phyloP scores from a whole-genome alignment of 2,329 filamentous ascomycete genomes.

The Penicillium thymicola region DNA sequence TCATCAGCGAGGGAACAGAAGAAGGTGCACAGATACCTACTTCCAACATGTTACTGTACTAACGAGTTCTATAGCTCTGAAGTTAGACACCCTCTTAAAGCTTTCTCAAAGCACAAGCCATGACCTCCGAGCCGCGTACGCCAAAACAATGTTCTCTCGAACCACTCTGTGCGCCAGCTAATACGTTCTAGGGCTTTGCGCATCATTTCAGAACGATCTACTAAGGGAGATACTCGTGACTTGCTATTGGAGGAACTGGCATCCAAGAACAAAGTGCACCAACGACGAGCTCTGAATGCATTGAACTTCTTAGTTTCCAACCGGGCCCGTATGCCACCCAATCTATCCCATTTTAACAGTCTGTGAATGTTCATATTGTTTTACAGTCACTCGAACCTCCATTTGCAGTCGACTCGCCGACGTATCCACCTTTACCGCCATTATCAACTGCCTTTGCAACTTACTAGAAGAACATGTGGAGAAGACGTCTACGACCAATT shows the following conservation, averaged over 20 bases:
- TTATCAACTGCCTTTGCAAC: constrained; percentile 43
- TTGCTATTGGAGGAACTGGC: constrained; percentile 43
- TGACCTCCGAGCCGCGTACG: constrained; percentile 66
- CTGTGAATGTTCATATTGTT: background rate
- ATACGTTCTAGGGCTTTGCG: constrained; percentile 51
- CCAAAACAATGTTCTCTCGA: constrained; percentile 36
- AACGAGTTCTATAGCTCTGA: constrained; percentile 49
- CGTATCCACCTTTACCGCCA: constrained; percentile 35
- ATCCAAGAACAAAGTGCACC: constrained; percentile 36
- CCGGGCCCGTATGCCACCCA: constrained; percentile 34
- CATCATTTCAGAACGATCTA: constrained; percentile 46
- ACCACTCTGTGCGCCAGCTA: constrained; percentile 45
- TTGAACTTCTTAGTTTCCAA: constrained; percentile 44
- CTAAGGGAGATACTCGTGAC: constrained; percentile 40
- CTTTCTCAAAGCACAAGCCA: constrained; percentile 69
- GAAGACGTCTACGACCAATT: constrained; percentile 33
- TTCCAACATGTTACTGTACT: constrained; percentile 7
- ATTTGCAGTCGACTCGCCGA: constrained; percentile 36
- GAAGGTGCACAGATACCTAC: constrained; percentile 47
- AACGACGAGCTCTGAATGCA: constrained; percentile 43
- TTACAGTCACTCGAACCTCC: constrained; percentile 36
- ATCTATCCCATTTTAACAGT: background rate
- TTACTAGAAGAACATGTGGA: constrained; percentile 40
- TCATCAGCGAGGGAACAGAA: constrained; percentile 72
- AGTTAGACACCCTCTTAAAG: constrained; percentile 63